phyloP scores from a whole-genome alignment of 371 early-diverging fungal species.

The Circinella minor region DNA sequence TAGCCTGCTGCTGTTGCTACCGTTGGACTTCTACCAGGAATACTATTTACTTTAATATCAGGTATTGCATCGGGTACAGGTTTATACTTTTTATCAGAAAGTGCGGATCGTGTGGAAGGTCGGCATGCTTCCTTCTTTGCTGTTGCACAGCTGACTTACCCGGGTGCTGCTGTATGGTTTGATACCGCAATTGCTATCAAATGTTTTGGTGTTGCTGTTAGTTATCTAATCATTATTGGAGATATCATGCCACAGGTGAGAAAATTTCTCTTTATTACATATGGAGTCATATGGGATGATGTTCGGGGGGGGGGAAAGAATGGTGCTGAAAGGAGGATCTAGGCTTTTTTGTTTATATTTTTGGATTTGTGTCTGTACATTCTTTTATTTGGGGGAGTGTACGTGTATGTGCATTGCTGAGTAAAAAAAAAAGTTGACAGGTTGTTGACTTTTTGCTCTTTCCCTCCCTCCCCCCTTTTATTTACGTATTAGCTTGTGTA shows the following conservation, averaged over 20 bases:
- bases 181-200: slow-evolving; percentile 98
- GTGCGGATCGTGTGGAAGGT: slow-evolving; percentile 71
- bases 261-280: neutral
- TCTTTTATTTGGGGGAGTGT: too few species aligned
- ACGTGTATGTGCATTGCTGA: too few species aligned
- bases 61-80: slow-evolving; percentile 81
- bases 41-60: slow-evolving; percentile 76
- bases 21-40: slow-evolving; percentile 84
- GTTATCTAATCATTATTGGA: slow-evolving; percentile 97
- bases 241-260: slow-evolving; percentile 87
- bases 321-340: too few species aligned
- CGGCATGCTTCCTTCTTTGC: slow-evolving; percentile 89
- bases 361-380: too few species aligned
- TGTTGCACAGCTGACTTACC: slow-evolving; percentile 90
- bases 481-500: too few species aligned
- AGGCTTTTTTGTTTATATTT: too few species aligned
- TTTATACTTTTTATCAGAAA: slow-evolving; percentile 78
- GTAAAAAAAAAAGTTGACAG: too few species aligned
- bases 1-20: slow-evolving; percentile 85
- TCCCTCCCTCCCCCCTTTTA: too few species aligned
- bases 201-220: slow-evolving; percentile 98
- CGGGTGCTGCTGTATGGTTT: slow-evolving; percentile 86
- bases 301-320: neutral
- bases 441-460: too few species aligned
- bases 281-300: neutral